Conservation (phyloP, 495 filamentous ascomycete species). For the Cairneyella variabilis region DNA sequence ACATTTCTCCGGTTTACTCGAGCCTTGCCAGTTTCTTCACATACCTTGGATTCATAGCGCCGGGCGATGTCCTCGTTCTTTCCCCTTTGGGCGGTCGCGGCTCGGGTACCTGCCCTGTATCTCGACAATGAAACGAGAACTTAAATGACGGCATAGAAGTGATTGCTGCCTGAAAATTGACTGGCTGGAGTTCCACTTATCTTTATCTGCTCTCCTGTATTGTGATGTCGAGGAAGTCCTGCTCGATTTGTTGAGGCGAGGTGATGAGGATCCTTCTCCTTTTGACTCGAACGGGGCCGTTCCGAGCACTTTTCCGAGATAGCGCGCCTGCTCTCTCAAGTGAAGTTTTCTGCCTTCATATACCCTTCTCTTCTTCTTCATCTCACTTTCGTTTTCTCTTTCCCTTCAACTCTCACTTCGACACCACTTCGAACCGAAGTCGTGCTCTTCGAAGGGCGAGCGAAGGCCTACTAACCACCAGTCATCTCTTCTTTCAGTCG, state of each 20-base stretch:
- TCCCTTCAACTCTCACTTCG: background rate
- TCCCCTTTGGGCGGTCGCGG: constrained; percentile 3
- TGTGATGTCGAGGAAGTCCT: background rate
- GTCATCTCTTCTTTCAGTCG: constrained; percentile 1
- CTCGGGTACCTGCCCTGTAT: constrained; percentile 16
- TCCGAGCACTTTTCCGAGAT: too few relatives aligned
- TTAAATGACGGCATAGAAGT: background rate
- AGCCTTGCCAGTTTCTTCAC: background rate
- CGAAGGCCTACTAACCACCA: background rate
- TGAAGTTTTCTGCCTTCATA: background rate
- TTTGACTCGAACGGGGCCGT: background rate
- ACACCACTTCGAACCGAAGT: constrained; percentile 7
- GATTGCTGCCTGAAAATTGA: background rate
- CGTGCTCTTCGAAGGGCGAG: background rate
- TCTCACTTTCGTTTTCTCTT: background rate
- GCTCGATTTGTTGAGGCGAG: background rate
- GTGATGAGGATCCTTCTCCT: background rate
- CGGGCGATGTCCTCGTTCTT: background rate
- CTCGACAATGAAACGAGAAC: constrained; percentile 4
- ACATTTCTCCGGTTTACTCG: background rate
- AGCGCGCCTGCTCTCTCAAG: too few relatives aligned
- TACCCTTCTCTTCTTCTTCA: background rate
- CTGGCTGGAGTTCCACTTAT: background rate
- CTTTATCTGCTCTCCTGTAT: background rate
- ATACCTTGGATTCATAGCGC: background rate